Evolutionary conservation across 495 filamentous ascomycete species (phyloP).

Genomic region (Penicillium coprophilum): DNA sequence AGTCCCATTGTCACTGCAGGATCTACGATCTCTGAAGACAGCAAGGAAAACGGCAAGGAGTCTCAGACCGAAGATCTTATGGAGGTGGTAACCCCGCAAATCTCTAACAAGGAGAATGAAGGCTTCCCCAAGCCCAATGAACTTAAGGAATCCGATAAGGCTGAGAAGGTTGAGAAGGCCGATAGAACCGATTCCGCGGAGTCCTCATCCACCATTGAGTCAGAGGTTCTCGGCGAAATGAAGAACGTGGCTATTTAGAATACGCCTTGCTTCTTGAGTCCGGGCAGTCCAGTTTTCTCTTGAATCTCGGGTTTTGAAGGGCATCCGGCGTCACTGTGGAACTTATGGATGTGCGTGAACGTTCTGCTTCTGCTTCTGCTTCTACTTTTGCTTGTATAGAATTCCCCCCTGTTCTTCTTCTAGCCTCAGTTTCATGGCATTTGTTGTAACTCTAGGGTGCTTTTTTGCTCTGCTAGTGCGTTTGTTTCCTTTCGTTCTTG

Average conservation of each 20-base stretch:
- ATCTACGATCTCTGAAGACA: constrained; percentile 36
- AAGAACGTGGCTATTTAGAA: constrained; percentile 56
- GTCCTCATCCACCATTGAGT: constrained; percentile 33
- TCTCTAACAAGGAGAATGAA: constrained; percentile 42
- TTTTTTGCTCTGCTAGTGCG: constrained; percentile 7
- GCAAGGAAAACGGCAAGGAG: constrained; percentile 34
- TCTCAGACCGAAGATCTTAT: constrained; percentile 42
- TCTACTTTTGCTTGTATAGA: constrained; percentile 30
- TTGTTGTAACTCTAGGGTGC: constrained; percentile 37
- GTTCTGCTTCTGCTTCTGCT: constrained; percentile 18
- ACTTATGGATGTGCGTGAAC: constrained; percentile 25
- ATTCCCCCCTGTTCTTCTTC: constrained; percentile 15
- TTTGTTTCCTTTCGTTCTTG: constrained; percentile 16
- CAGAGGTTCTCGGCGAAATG: constrained; percentile 52
- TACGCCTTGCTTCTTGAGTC: constrained; percentile 2
- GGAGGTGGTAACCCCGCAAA: constrained; percentile 46
- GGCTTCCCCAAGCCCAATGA: constrained; percentile 26
- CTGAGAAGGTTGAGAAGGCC: constrained; percentile 32
- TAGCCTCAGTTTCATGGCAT: constrained; percentile 26
- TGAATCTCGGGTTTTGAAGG: constrained; percentile 22
- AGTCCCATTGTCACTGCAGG: constrained; percentile 37
- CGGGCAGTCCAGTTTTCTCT: constrained; percentile 15
- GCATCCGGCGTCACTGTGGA: constrained; percentile 31
- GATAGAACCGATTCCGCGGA: constrained; percentile 25
- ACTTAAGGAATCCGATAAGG: constrained; percentile 32